These are phyloP conservation scores for Endogone sp. DNA, from an alignment of 192 early-diverging fungal species.

Conservation along the genomic window DNA sequence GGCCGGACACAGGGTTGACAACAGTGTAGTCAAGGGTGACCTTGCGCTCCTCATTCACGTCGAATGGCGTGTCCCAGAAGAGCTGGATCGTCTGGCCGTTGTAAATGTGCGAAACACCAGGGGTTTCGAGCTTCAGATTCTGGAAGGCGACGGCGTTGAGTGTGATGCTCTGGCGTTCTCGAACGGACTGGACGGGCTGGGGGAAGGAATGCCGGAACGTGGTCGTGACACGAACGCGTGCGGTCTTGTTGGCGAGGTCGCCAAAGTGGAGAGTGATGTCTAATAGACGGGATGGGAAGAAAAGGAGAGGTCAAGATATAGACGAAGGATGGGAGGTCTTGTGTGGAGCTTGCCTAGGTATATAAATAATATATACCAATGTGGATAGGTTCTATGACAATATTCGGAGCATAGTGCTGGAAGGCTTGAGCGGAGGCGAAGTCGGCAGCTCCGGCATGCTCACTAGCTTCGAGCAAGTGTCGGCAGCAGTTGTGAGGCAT, in stretches of 20 bases:
- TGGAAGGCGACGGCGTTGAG: constrained; percentile 34
- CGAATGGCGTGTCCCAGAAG: constrained; percentile 30
- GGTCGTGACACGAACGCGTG: constrained; percentile 9
- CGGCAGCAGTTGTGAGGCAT: constrained; percentile 21
- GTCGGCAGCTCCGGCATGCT: neutral
- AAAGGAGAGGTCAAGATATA: too few relatives aligned
- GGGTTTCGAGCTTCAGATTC: constrained; percentile 17
- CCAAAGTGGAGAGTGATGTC: constrained; percentile 28
- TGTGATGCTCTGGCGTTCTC: constrained; percentile 14
- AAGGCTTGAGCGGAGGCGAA: constrained; percentile 19
- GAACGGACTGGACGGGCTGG: neutral
- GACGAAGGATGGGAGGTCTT: neutral
- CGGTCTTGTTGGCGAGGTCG: constrained; percentile 10
- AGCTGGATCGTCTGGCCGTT: constrained; percentile 31
- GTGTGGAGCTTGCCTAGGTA: too few relatives aligned
- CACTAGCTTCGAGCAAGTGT: neutral
- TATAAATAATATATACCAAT: constrained; percentile 7
- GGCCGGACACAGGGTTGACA: constrained; percentile 30
- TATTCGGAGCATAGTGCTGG: constrained; percentile 31
- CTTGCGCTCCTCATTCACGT: constrained; percentile 17
- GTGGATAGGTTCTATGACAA: constrained; percentile 31
- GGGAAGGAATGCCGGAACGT: constrained; percentile 13
- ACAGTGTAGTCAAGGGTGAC: constrained; percentile 30
- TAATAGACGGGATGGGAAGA: neutral
- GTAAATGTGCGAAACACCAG: constrained; percentile 17